Conservation (phyloP, 1,139 yeast species). For the Kazachstania sp. region DNA sequence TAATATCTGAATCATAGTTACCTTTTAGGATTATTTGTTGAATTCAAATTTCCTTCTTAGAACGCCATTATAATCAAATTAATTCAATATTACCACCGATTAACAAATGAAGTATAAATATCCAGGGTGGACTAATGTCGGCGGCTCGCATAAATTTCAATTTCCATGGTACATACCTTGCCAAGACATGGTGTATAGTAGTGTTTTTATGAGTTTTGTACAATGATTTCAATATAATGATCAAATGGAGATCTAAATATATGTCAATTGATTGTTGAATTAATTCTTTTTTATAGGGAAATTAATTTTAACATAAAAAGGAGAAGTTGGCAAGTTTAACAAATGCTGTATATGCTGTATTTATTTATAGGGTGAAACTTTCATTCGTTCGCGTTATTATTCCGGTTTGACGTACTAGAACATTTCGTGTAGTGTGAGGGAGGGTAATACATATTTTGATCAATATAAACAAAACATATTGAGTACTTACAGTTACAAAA, state of each 20-base stretch:
- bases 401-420: neutral
- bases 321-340: neutral
- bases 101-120: too few relatives aligned
- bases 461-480: too few relatives aligned
- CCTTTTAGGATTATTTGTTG: too few relatives aligned
- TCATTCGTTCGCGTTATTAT: slow-evolving; percentile 1
- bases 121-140: too few relatives aligned
- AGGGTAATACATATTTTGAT: neutral
- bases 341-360: neutral
- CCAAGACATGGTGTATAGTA: slow-evolving; percentile 33
- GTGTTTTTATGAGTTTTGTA: neutral
- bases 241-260: neutral
- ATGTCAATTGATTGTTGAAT: neutral
- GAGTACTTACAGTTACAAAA: neutral
- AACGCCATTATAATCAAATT: too few relatives aligned
- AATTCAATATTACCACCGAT: too few relatives aligned
- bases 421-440: neutral
- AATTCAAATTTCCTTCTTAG: too few relatives aligned
- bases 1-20: too few relatives aligned
- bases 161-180: slow-evolving; percentile 31
- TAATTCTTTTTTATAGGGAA: neutral
- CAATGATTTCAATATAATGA: neutral
- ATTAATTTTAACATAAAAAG: neutral
- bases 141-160: too few relatives aligned
- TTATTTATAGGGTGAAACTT: neutral